Conservation (phyloP, 257 asterid genomes). For the Solanum sitiens region DNA sequence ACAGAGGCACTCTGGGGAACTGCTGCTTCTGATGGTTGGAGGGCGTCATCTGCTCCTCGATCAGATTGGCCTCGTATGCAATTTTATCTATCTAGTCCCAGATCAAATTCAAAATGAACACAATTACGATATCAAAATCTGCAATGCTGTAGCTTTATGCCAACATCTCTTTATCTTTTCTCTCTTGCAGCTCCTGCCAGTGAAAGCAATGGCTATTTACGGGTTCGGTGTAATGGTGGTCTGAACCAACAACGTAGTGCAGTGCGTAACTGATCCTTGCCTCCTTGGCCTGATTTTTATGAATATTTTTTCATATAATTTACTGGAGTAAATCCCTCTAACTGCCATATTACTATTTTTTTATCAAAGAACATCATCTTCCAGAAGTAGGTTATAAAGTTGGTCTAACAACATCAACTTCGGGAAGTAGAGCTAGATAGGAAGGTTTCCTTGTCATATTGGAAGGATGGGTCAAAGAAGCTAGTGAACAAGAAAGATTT, state of each 20-base stretch:
- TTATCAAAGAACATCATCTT: background rate
- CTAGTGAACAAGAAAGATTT: background rate
- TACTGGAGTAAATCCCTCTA: background rate
- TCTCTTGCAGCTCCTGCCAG: constrained; percentile 62
- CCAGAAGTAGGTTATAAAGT: background rate
- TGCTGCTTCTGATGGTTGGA: constrained; percentile 85
- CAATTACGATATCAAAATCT: background rate
- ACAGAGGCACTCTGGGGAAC: constrained; percentile 70
- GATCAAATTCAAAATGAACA: background rate
- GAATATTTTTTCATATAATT: background rate
- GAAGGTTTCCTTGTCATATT: background rate
- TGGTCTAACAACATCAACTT: background rate
- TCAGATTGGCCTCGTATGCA: constrained; percentile 88
- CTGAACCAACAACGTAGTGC: constrained; percentile 97
- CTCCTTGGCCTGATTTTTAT: background rate
- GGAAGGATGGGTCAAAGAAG: background rate
- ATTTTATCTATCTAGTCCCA: background rate
- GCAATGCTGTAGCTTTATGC: background rate
- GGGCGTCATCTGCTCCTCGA: constrained; percentile 94
- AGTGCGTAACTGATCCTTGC: constrained; percentile 26
- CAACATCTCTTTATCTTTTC: background rate
- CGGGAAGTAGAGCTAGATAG: background rate
- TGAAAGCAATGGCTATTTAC: constrained; percentile 81
- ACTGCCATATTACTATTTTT: background rate
- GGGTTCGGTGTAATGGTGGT: constrained; percentile 99